A percentile compares a stretch with the other conserved stretches of the same genome.
phyloP scores from a whole-genome alignment of 2,329 filamentous ascomycete genomes.

The Colletotrichum acutatum region DNA sequence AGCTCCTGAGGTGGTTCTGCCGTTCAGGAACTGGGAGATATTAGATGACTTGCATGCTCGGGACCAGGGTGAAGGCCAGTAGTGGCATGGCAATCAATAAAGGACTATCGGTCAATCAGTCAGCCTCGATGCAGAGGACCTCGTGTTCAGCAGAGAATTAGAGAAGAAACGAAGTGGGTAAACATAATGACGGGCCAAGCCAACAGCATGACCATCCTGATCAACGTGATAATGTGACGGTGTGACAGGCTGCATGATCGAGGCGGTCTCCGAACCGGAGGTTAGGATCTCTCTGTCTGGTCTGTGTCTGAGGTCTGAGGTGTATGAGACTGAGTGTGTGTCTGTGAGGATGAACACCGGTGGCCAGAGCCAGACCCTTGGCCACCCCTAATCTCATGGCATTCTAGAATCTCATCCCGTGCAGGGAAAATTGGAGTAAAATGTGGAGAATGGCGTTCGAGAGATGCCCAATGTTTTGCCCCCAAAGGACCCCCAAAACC shows the following conservation, averaged over 20 bases:
- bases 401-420: slow-evolving; percentile 27
- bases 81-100: slow-evolving; percentile 2
- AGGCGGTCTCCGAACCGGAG: slow-evolving; percentile 14
- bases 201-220: slow-evolving; percentile 11
- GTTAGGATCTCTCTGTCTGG: neutral
- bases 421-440: slow-evolving; percentile 18
- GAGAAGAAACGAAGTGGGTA: neutral
- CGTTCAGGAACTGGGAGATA: neutral
- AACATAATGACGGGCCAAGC: neutral
- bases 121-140: slow-evolving; percentile 1
- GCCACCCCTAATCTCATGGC: neutral
- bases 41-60: neutral
- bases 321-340: neutral
- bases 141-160: slow-evolving; percentile 20
- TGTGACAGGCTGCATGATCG: slow-evolving; percentile 2
- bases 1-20: neutral
- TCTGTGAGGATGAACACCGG: neutral
- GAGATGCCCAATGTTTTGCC: slow-evolving; percentile 15
- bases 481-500: neutral
- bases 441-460: slow-evolving; percentile 11
- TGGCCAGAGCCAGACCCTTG: slow-evolving; percentile 20
- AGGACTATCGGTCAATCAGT: slow-evolving; percentile 4
- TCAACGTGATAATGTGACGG: slow-evolving; percentile 18
- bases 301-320: neutral
- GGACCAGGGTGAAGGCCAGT: neutral